Percentiles rank a stretch among this genome's conserved stretches.
Evolutionary conservation across 768 basidiomycete genomes (phyloP).

Genomic region (Phlebiopsis gigantea): DNA sequence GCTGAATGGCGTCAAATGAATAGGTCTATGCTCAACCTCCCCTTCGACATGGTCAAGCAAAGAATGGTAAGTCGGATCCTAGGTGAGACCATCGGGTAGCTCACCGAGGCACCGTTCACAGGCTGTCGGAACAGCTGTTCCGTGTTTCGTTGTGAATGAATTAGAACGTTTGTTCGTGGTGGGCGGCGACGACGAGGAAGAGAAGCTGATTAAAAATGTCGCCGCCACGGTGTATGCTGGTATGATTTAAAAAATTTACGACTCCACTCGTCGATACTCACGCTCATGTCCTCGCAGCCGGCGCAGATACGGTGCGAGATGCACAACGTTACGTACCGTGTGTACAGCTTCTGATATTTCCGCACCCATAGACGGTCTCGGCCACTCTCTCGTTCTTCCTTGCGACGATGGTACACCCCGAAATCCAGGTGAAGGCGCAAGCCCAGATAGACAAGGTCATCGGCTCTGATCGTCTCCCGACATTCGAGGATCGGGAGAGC

Average conservation of each 20-base stretch:
- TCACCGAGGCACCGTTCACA: conserved; percentile 14
- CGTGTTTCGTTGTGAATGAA: conserved; percentile 43
- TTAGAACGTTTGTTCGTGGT: conserved; percentile 56
- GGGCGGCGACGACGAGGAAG: conserved; percentile 19
- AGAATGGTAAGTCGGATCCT: conserved; percentile 39
- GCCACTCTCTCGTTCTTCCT: conserved; percentile 57
- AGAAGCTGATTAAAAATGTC: conserved; percentile 10
- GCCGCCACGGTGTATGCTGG: conserved; percentile 23
- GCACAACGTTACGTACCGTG: too few species aligned
- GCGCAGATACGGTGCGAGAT: conserved; percentile 8
- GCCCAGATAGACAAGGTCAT: conserved; percentile 60
- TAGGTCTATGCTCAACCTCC: conserved; percentile 58
- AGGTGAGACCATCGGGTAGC: not conserved
- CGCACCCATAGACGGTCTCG: conserved; percentile 42
- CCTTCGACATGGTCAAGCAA: conserved; percentile 53
- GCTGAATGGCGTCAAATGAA: conserved; percentile 55
- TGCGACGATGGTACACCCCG: conserved; percentile 59
- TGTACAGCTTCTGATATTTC: not conserved
- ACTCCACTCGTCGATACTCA: not conserved
- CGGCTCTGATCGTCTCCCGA: conserved; percentile 46
- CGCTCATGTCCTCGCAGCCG: not conserved
- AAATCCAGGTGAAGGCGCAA: conserved; percentile 52
- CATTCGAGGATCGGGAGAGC: conserved; percentile 46
- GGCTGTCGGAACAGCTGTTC: conserved; percentile 31
- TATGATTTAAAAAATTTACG: not conserved